phyloP scores from a whole-genome alignment of 306 rosid genomes.

The Vachellia pachyceras region DNA sequence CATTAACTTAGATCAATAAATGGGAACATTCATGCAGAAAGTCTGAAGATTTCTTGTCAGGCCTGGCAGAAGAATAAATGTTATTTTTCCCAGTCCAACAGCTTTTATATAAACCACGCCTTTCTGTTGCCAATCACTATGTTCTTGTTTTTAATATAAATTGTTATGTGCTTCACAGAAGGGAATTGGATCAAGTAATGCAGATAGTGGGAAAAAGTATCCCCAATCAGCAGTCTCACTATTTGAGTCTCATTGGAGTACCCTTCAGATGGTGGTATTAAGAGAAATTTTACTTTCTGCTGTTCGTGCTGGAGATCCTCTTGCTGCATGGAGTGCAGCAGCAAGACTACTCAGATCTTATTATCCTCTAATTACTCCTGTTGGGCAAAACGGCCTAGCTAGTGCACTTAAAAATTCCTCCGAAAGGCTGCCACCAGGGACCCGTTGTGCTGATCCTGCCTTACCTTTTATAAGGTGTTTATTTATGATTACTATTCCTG shows the following conservation, averaged over 20 bases:
- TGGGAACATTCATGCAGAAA: not conserved
- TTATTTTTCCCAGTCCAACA: not conserved
- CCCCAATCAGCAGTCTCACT: conserved; percentile 86
- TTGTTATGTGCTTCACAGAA: conserved; percentile 54
- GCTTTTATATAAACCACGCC: not conserved
- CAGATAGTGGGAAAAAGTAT: conserved; percentile 72
- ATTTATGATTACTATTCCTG: conserved; percentile 23
- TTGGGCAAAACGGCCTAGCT: conserved; percentile 92
- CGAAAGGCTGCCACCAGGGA: conserved; percentile 86
- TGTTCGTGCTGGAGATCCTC: conserved; percentile 98
- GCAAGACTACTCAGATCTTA: conserved; percentile 91
- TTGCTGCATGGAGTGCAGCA: conserved; percentile 99
- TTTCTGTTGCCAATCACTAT: conserved; percentile 18
- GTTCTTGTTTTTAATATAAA: conserved; percentile 21
- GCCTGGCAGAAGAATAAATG: not conserved
- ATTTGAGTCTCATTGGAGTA: conserved; percentile 98
- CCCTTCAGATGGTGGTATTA: conserved; percentile 92
- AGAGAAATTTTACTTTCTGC: conserved; percentile 96
- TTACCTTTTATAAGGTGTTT: conserved; percentile 91
- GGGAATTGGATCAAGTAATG: conserved; percentile 64
- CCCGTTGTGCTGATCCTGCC: conserved; percentile 94
- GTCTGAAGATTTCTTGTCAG: not conserved
- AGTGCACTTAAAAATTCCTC: conserved; percentile 92
- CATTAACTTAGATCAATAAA: not conserved
- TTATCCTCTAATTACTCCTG: conserved; percentile 94